Conservation (phyloP, 106 monocot species). For the Dendrobium catenatum region DNA sequence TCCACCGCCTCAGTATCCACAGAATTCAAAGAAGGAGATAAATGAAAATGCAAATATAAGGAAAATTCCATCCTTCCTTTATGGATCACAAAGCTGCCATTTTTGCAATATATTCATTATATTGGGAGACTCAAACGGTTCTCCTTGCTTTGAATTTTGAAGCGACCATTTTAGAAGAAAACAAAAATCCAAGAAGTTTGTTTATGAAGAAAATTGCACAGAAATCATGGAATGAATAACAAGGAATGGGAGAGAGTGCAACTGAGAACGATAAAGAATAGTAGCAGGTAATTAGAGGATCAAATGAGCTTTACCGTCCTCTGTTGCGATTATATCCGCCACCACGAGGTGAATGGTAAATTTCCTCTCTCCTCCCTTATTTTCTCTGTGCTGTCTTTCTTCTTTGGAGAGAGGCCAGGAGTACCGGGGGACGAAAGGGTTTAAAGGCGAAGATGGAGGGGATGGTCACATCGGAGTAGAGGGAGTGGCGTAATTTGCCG, state of each 20-base stretch:
- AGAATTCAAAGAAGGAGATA: not conserved
- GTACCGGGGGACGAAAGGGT: not conserved
- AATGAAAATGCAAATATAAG: not conserved
- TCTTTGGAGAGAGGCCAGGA: not conserved
- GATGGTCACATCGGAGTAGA: conserved; percentile 10
- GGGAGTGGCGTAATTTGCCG: not conserved
- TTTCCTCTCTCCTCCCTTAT: not conserved
- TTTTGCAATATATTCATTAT: not conserved
- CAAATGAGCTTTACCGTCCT: conserved; percentile 5
- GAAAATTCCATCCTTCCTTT: not conserved
- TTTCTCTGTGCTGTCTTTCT: not conserved
- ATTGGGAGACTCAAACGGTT: not conserved
- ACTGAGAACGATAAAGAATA: not conserved
- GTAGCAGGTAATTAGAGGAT: not conserved
- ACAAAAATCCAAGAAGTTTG: not conserved
- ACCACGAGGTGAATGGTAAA: not conserved
- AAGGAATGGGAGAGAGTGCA: not conserved
- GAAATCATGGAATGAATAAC: not conserved
- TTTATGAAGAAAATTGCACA: not conserved
- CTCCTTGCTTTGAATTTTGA: not conserved
- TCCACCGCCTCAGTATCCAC: not conserved
- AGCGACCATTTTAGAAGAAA: not conserved
- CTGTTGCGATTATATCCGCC: not conserved
- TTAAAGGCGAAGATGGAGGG: not conserved
- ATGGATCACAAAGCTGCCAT: not conserved